Conservation (phyloP, 129 eudicot genomes). For the Helianthus tuberosus region DNA sequence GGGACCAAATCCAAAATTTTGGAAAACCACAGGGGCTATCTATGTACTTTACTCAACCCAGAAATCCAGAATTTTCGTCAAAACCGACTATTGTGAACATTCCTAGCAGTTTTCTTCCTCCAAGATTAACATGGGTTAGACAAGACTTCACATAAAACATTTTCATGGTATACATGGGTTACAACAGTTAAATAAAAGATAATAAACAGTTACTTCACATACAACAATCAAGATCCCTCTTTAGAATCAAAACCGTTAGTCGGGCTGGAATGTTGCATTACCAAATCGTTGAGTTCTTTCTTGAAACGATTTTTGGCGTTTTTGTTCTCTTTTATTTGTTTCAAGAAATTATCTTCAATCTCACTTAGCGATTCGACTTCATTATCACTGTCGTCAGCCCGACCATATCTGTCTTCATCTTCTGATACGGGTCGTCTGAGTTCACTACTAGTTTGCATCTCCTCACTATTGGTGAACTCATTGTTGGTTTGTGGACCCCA, state of each 20-base stretch:
- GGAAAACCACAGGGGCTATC: too few relatives aligned
- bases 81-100: neutral
- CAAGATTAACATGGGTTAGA: conserved; percentile 23
- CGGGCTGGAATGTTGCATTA: conserved; percentile 37
- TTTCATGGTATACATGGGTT: conserved; percentile 4
- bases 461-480: conserved; percentile 57
- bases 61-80: neutral
- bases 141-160: conserved; percentile 7
- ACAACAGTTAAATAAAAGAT: conserved; percentile 22
- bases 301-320: conserved; percentile 52
- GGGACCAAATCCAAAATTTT: too few relatives aligned
- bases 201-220: conserved; percentile 20
- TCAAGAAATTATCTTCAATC: conserved; percentile 65
- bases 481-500: conserved; percentile 55
- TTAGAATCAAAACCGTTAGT: conserved; percentile 27
- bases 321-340: conserved; percentile 52
- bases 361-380: conserved; percentile 65
- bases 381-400: conserved; percentile 32
- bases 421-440: conserved; percentile 45
- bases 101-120: neutral
- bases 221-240: conserved; percentile 34
- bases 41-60: too few relatives aligned
- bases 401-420: conserved; percentile 35
- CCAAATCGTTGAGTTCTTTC: conserved; percentile 47
- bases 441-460: conserved; percentile 69